Base-by-base conservation (phyloP, 31 red algal genomes). In the Asparagopsis taxiformis region DNA sequence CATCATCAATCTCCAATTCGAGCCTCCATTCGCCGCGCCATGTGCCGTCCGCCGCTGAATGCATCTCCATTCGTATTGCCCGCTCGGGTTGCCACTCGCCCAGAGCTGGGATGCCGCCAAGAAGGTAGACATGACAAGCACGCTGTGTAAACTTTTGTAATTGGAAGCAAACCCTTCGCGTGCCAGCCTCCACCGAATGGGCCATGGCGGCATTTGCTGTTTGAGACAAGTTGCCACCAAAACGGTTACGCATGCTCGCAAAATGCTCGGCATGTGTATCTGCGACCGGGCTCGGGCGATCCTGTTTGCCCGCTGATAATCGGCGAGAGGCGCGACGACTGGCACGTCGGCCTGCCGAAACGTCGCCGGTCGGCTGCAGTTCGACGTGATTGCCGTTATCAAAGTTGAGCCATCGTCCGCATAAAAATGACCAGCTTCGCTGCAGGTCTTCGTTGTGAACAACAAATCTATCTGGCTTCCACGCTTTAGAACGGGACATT, bases 21-120 rank as follows among this genome's bases (percentile, higher is more conserved):
- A 85, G 65, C 24, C 82, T 57, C 91, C 91, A 94, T 46, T 94
- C 91, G 31, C 91, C 91, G 10, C 91, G 73, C 80, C 80, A 94
- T n/a, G 74, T 77, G 11, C 91, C 91, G 62, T 94, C 91, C 1
- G 67, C 76, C 20, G 55, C 91, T 30, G 76, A 43, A 46, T 89
- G 73, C 75, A 72, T 85, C 21, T 53, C 68, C 91, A 94, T 94
- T 16, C 85, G 84, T 53, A 82, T 50, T 9, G 80, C 91, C 23
- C 63, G 72, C 35, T 88, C 59, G 8, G 82, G 70, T n/a, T 78
- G 54, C 91, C 91, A 94, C 24, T 79, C 71, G 43, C 91, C 91
- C 5, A 94, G 62, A 3, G 79, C 73, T 11, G 80, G 80, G 13
- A 70, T 80, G 2, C 46, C 70, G 39, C 91, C 91, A 13, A 84